Evolutionary conservation across 306 rosid species (phyloP).

Genomic region (Abrus pulchellus): DNA sequence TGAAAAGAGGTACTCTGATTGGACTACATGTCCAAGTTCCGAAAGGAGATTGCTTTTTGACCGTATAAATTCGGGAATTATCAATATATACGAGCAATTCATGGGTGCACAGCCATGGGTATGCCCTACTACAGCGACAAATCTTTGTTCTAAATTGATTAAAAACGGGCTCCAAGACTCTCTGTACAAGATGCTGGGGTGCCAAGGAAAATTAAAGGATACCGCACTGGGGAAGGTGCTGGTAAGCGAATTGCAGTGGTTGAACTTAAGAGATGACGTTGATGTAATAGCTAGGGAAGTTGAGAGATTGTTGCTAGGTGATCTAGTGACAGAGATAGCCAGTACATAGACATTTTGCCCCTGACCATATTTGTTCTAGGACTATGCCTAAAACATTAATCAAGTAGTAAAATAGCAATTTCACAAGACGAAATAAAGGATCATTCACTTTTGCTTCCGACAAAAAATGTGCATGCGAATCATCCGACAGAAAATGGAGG

Average conservation of each 20-base stretch:
- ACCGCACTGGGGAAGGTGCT: slow-evolving; percentile 58
- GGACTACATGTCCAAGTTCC: background rate
- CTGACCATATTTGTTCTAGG: slow-evolving; percentile 39
- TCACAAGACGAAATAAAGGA: slow-evolving; percentile 54
- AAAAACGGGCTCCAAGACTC: slow-evolving; percentile 8
- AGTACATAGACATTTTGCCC: slow-evolving; percentile 50
- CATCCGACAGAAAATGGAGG: background rate
- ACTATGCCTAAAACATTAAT: slow-evolving; percentile 46
- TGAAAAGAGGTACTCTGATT: slow-evolving; percentile 33
- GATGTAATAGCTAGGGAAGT: slow-evolving; percentile 64
- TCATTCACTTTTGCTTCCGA: slow-evolving; percentile 34
- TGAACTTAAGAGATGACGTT: slow-evolving; percentile 59
- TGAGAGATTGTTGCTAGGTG: slow-evolving; percentile 66
- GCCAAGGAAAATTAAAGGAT: slow-evolving; percentile 54
- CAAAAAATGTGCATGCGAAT: background rate
- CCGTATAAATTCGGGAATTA: slow-evolving; percentile 16
- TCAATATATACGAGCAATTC: slow-evolving; percentile 19
- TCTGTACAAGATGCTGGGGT: slow-evolving; percentile 43
- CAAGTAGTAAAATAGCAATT: slow-evolving; percentile 49
- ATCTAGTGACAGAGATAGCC: slow-evolving; percentile 67
- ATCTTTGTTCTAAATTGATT: background rate
- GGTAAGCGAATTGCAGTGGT: slow-evolving; percentile 58
- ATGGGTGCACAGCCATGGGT: slow-evolving; percentile 16
- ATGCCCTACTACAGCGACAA: background rate
- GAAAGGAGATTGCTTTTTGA: slow-evolving; percentile 39